phyloP scores from a whole-genome alignment of 2,329 filamentous ascomycete species.

The Neophaeococcomyces aloes region DNA sequence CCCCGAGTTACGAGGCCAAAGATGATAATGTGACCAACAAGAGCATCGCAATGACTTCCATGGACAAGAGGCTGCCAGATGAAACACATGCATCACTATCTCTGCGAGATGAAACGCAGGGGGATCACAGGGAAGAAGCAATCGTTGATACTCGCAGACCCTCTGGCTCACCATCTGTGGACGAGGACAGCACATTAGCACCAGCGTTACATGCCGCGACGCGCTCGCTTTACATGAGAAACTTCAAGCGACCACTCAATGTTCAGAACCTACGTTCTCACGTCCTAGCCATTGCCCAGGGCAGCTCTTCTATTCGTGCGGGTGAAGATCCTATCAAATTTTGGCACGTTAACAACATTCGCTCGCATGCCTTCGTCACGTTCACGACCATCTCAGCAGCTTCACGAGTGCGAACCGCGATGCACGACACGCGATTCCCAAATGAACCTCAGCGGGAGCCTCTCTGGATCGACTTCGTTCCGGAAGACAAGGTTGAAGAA shows the following conservation, averaged over 20 bases:
- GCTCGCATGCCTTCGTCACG: constrained; percentile 74
- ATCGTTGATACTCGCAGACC: constrained; percentile 27
- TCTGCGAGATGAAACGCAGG: constrained; percentile 8
- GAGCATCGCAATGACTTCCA: too few species aligned
- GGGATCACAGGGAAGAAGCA: constrained; percentile 17
- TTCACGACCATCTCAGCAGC: constrained; percentile 63
- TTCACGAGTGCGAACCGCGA: constrained; percentile 59
- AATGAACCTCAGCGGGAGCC: constrained; percentile 73
- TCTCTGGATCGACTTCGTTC: constrained; percentile 83
- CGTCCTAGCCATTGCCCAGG: constrained; percentile 57
- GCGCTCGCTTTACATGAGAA: constrained; percentile 72
- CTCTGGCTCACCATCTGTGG: constrained; percentile 24
- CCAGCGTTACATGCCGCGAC: constrained; percentile 63
- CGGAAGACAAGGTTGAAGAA: constrained; percentile 56
- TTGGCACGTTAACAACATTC: constrained; percentile 74
- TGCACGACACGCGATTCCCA: constrained; percentile 78
- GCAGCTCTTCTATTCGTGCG: constrained; percentile 38
- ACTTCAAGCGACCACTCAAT: constrained; percentile 79
- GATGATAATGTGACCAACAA: neutral
- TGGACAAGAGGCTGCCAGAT: neutral
- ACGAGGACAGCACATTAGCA: constrained; percentile 27
- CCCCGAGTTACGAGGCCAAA: neutral
- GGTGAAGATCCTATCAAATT: constrained; percentile 49
- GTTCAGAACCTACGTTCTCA: constrained; percentile 56
- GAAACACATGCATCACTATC: neutral